phyloP scores from a whole-genome alignment of 805 yeast species.

The Ogataea methanolica region DNA sequence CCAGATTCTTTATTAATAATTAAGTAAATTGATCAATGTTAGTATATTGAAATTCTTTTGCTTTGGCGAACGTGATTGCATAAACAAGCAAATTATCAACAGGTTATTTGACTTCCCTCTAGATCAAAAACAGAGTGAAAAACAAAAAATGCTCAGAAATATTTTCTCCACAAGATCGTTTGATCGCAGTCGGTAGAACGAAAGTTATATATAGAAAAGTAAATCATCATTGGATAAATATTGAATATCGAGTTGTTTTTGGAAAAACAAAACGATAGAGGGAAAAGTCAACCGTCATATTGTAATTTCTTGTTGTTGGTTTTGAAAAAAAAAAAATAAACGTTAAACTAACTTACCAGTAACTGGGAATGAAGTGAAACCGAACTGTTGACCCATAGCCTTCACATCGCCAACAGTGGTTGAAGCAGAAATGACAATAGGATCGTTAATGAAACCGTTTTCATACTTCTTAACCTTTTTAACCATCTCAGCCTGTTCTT shows the following conservation, averaged over 20 bases:
- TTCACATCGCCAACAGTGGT: constrained; percentile 79
- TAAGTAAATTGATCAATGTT: background rate
- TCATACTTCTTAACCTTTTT: constrained; percentile 93
- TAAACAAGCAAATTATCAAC: too few relatives aligned
- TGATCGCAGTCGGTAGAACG: constrained; percentile 99
- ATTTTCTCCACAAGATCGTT: constrained; percentile 91
- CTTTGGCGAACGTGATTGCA: too few relatives aligned
- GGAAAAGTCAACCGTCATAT: background rate
- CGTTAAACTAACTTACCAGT: constrained; percentile 74
- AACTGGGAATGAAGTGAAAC: constrained; percentile 98
- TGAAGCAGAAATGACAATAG: constrained; percentile 76
- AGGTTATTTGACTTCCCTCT: background rate
- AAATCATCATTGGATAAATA: constrained; percentile 47
- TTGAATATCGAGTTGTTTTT: background rate
- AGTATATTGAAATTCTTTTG: constrained; percentile 9
- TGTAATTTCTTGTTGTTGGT: background rate
- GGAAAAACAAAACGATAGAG: constrained; percentile 10
- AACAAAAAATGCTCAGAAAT: constrained; percentile 31
- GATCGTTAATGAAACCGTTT: constrained; percentile 95
- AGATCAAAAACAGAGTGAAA: too few relatives aligned
- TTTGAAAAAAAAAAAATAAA: background rate
- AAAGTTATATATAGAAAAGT: constrained; percentile 66
- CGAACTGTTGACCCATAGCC: constrained; percentile 62
- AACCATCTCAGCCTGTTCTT: constrained; percentile 98
- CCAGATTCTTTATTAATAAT: constrained; percentile 62